A percentile compares a stretch with the other conserved stretches of the same genome.
These are phyloP conservation scores for Naganishia vishniacii DNA, from an alignment of 768 basidiomycete species.

Conservation along the genomic window DNA sequence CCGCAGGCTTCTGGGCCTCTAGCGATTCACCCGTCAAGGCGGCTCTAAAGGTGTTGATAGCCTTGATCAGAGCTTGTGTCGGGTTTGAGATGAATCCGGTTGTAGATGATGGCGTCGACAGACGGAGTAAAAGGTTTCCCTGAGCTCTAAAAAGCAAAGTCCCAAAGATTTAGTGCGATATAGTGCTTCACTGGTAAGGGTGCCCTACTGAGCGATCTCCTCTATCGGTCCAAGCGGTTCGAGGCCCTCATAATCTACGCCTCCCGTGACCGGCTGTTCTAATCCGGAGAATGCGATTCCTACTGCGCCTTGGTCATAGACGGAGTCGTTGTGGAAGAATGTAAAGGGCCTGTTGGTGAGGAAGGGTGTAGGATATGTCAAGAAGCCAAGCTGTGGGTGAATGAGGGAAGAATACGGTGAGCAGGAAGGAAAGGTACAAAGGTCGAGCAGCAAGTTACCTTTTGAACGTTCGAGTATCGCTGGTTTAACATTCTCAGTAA, in stretches of 20 bases:
- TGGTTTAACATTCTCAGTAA: conserved; percentile 18
- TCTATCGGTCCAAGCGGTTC: conserved; percentile 30
- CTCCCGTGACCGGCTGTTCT: conserved; percentile 2
- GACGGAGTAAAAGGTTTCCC: conserved; percentile 43
- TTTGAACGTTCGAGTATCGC: conserved; percentile 10
- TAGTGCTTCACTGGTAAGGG: no score
- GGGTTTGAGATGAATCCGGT: conserved; percentile 36
- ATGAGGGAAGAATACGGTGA: neutral
- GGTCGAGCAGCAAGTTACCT: neutral
- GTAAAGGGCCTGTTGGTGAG: conserved; percentile 44
- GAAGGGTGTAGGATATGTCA: conserved; percentile 46
- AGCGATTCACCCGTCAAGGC: neutral
- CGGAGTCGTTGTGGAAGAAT: conserved; percentile 32
- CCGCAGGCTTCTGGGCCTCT: conserved; percentile 6
- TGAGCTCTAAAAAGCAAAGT: conserved; percentile 33
- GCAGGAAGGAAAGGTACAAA: neutral
- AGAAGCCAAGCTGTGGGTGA: conserved; percentile 32
- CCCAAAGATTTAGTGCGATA: no score
- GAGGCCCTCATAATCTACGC: conserved; percentile 33
- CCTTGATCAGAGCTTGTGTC: conserved; percentile 41
- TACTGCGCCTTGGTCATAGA: conserved; percentile 35
- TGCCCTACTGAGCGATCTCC: conserved; percentile 35
- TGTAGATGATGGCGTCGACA: conserved; percentile 20
- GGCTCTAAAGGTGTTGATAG: conserved; percentile 32
- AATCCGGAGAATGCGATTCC: conserved; percentile 37